These are phyloP conservation scores for Amanita subjunquillea DNA, from an alignment of 768 basidiomycete species.

Conservation along the genomic window DNA sequence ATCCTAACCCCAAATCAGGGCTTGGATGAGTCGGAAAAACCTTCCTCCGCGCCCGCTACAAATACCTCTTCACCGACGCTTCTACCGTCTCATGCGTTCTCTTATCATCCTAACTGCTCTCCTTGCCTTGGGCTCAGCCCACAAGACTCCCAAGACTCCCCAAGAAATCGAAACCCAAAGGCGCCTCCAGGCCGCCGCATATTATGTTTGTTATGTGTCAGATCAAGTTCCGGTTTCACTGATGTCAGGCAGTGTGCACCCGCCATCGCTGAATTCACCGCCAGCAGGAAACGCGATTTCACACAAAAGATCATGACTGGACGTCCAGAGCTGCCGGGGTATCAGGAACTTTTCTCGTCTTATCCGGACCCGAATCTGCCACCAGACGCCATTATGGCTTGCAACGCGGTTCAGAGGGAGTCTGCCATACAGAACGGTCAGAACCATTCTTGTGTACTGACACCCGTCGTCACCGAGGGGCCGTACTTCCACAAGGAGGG, in stretches of 20 bases:
- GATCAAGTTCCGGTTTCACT: background rate
- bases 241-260: constrained; percentile 33
- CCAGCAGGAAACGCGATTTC: constrained; percentile 35
- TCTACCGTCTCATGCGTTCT: background rate
- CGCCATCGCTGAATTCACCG: constrained; percentile 40
- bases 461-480: constrained; percentile 43
- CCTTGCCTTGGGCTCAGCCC: constrained; percentile 16
- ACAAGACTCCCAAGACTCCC: constrained; percentile 32
- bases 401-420: constrained; percentile 30
- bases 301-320: constrained; percentile 34
- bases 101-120: background rate
- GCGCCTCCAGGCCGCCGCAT: constrained; percentile 40
- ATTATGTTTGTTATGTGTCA: constrained; percentile 26
- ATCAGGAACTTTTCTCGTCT: constrained; percentile 32
- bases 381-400: constrained; percentile 25
- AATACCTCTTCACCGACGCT: background rate
- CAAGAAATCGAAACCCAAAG: constrained; percentile 38
- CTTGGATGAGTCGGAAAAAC: background rate
- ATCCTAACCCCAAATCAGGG: background rate
- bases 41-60: background rate
- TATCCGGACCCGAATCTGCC: constrained; percentile 22
- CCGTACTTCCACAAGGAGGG: constrained; percentile 42
- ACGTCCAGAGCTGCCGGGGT: constrained; percentile 24
- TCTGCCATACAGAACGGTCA: constrained; percentile 44
- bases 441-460: constrained; percentile 44